These are phyloP conservation scores for Fomitopsis serialis DNA, from an alignment of 768 basidiomycete genomes.

Conservation along the genomic window DNA sequence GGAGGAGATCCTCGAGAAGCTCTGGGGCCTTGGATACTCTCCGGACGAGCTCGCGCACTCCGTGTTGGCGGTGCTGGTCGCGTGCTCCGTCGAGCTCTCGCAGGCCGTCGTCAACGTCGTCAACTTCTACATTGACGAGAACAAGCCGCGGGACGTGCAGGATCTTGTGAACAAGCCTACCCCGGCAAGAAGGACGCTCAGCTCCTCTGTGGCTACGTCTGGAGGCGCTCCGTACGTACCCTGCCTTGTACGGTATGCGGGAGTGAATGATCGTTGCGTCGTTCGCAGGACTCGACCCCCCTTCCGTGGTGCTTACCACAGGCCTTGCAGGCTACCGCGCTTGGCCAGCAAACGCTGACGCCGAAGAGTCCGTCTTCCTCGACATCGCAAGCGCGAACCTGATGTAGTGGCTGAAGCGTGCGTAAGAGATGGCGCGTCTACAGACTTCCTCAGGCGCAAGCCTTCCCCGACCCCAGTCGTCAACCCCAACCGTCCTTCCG, in stretches of 20 bases:
- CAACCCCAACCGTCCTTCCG: constrained; percentile 39
- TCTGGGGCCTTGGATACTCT: constrained; percentile 51
- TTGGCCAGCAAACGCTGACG: constrained; percentile 38
- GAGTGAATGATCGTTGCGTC: constrained; percentile 5
- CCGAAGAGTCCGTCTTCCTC: constrained; percentile 55
- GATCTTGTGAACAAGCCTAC: constrained; percentile 8
- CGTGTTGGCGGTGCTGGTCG: constrained; percentile 66
- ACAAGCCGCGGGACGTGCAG: constrained; percentile 23
- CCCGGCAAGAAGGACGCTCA: constrained; percentile 30
- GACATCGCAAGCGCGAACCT: constrained; percentile 51
- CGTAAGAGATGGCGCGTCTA: neutral
- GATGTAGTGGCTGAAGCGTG: constrained; percentile 40
- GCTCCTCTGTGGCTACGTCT: constrained; percentile 55
- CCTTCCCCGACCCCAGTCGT: constrained; percentile 48
- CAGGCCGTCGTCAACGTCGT: constrained; percentile 64
- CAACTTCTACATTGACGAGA: constrained; percentile 57
- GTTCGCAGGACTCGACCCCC: constrained; percentile 63
- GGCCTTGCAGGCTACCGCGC: constrained; percentile 37
- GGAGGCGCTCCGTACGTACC: constrained; percentile 63
- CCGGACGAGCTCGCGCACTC: constrained; percentile 63
- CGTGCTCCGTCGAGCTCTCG: constrained; percentile 61
- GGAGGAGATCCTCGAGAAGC: constrained; percentile 48
- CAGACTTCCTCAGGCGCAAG: constrained; percentile 31
- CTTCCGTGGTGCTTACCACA: constrained; percentile 69
- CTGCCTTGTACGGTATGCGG: neutral